A percentile compares a stretch with the other conserved stretches of the same genome.
Conservation (phyloP, 1,284 basidiomycete species). For the Moesziomyces sp. region DNA sequence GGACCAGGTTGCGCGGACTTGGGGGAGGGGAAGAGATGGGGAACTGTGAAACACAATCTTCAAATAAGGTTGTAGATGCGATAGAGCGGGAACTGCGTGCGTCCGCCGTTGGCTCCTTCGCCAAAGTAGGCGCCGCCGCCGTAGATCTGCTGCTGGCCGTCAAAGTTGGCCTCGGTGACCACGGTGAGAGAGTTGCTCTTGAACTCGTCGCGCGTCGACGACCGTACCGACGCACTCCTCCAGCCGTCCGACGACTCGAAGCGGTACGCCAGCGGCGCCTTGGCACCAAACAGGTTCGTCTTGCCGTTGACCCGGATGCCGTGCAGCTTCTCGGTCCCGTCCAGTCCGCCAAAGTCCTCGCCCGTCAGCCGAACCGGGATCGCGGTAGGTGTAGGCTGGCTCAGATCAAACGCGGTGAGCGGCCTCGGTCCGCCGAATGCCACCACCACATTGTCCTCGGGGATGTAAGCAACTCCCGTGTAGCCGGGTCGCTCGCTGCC, state of each 20-base stretch:
- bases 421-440: conserved; percentile 63
- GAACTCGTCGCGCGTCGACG: conserved; percentile 50
- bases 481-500: conserved; percentile 62
- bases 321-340: conserved; percentile 61
- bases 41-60: no score
- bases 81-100: conserved; percentile 53
- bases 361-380: conserved; percentile 52
- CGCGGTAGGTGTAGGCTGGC: conserved; percentile 30
- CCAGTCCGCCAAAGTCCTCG: conserved; percentile 45
- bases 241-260: conserved; percentile 59
- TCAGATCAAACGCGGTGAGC: conserved; percentile 58
- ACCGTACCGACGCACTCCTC: conserved; percentile 47
- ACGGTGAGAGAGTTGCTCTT: conserved; percentile 56
- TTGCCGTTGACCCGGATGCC: conserved; percentile 31
- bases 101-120: conserved; percentile 57
- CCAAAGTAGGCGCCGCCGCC: conserved; percentile 63
- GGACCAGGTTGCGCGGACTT: not conserved
- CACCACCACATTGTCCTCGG: conserved; percentile 51
- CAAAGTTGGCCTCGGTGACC: conserved; percentile 55
- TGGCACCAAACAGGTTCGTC: conserved; percentile 55
- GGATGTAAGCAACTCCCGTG: conserved; percentile 59
- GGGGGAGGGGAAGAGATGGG: no score
- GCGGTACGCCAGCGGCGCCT: conserved; percentile 57
- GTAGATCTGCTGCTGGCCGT: conserved; percentile 56
- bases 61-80: conserved; percentile 33